These are phyloP conservation scores for Neurospora sp. DNA, from an alignment of 495 filamentous ascomycete species.

Conservation along the genomic window DNA sequence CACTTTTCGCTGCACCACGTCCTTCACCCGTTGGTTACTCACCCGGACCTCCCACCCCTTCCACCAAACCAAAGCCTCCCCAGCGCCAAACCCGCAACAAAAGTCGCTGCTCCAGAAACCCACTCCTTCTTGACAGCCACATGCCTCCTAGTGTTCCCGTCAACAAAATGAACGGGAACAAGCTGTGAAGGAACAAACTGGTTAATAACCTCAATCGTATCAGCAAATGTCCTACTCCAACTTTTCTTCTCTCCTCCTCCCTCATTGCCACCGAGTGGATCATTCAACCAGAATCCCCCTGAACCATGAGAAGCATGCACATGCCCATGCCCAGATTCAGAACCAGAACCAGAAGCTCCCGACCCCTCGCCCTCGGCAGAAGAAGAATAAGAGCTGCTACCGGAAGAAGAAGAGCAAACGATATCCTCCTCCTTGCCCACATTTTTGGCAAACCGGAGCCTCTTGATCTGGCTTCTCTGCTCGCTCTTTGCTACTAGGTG, in stretches of 20 bases:
- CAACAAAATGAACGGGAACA: not conserved
- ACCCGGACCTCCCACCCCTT: not conserved
- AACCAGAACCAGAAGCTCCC: not conserved
- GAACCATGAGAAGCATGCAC: not conserved
- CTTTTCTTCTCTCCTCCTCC: not conserved
- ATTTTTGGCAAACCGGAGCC: not conserved
- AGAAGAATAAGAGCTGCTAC: not conserved
- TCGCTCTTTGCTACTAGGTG: too few species aligned
- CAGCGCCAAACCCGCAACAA: not conserved
- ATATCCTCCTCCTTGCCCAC: not conserved
- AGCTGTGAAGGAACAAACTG: not conserved
- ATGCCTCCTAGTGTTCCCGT: accelerated
- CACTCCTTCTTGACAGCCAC: not conserved
- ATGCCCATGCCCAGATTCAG: not conserved
- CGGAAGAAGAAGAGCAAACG: not conserved
- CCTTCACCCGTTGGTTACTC: too few species aligned
- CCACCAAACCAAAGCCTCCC: not conserved
- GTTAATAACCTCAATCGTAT: not conserved
- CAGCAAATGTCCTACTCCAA: not conserved
- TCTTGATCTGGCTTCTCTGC: not conserved
- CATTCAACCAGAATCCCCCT: not conserved
- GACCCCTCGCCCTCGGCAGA: not conserved
- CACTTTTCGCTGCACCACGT: too few species aligned
- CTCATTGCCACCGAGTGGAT: not conserved
- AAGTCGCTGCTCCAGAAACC: not conserved